Evolutionary conservation across 2,329 filamentous ascomycete species (phyloP).

Genomic region (Intubia oerlemansii): DNA sequence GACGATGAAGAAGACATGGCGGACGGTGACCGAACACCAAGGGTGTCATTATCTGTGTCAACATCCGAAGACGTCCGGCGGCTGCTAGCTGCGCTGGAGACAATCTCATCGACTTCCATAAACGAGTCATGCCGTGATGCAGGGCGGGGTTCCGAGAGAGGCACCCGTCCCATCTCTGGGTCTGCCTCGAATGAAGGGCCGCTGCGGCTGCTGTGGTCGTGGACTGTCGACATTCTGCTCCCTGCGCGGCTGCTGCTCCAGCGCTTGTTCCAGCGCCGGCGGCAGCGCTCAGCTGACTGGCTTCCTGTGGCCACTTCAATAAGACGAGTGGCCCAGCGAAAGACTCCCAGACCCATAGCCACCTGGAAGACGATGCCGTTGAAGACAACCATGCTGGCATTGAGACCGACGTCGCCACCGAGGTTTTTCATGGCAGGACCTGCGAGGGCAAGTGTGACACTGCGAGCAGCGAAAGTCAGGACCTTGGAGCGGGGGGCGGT

Average conservation of each 20-base stretch:
- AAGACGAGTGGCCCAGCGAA: conserved; percentile 8
- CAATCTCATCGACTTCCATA: neutral
- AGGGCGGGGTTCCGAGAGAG: too few species aligned
- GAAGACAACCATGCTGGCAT: conserved; percentile 27
- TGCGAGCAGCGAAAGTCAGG: conserved; percentile 26
- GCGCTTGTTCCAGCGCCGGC: too few species aligned
- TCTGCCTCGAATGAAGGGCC: too few species aligned
- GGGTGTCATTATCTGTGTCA: neutral
- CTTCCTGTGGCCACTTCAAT: too few species aligned
- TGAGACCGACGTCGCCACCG: conserved; percentile 22
- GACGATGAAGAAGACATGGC: neutral
- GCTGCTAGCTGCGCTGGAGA: neutral
- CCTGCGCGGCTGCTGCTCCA: neutral
- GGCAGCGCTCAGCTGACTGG: too few species aligned
- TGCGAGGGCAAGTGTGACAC: conserved; percentile 27
- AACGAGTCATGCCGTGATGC: too few species aligned
- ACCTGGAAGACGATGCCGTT: conserved; percentile 24
- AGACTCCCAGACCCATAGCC: conserved; percentile 12
- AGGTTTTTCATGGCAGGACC: conserved; percentile 23
- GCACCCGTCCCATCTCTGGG: too few species aligned
- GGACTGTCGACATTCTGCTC: too few species aligned
- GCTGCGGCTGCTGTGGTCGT: too few species aligned
- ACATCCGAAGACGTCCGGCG: neutral
- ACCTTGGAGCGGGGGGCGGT: conserved; percentile 11
- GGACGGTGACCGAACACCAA: neutral